A percentile compares a stretch with the other conserved stretches of the same genome.
These are phyloP conservation scores for Globisporangium viniferum DNA, from an alignment of 352 stramenopile genomes.

Conservation along the genomic window DNA sequence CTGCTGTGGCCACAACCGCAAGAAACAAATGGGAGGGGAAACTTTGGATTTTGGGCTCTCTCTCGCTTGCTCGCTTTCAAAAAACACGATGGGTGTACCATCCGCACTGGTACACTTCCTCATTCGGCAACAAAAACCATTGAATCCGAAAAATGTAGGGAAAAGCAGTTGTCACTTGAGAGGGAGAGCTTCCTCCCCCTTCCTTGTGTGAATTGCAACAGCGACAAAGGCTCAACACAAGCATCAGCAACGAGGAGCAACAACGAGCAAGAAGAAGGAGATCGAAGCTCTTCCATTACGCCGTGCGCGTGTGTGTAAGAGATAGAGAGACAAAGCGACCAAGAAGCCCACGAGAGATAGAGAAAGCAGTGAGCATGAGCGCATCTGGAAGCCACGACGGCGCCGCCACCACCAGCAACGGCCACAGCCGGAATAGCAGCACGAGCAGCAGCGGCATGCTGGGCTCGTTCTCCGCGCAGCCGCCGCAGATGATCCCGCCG, in stretches of 20 bases:
- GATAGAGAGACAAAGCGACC: neutral
- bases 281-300: slow-evolving; percentile 5
- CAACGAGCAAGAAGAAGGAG: neutral
- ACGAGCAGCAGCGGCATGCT: slow-evolving; percentile 30
- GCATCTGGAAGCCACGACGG: slow-evolving; percentile 7
- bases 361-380: slow-evolving; percentile 9
- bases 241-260: neutral
- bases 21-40: neutral
- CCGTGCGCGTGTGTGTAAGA: neutral
- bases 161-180: neutral
- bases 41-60: neutral
- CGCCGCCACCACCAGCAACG: slow-evolving; percentile 13
- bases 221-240: slow-evolving; percentile 6
- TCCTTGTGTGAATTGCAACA: neutral
- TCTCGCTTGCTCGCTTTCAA: neutral
- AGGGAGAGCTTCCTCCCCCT: neutral
- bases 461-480: slow-evolving; percentile 15
- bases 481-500: slow-evolving; percentile 26
- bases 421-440: slow-evolving; percentile 48
- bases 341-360: neutral
- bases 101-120: neutral
- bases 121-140: neutral
- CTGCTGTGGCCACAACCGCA: slow-evolving; percentile 15
- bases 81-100: neutral
- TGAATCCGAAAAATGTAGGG: neutral